phyloP scores from a whole-genome alignment of 345 rosid species.

The Microcos paniculata region DNA sequence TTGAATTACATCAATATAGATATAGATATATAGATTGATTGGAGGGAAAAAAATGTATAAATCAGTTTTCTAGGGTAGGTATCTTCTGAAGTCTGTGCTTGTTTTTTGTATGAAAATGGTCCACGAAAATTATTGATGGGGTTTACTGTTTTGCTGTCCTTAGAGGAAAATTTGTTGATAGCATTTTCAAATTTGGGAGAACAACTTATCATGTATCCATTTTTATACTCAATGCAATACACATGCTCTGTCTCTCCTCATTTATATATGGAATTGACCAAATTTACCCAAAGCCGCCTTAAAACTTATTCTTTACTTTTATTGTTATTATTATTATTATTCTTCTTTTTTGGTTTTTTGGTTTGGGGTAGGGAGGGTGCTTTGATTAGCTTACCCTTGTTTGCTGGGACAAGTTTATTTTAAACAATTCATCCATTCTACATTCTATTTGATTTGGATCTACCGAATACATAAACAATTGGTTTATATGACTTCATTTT shows the following conservation, averaged over 20 bases:
- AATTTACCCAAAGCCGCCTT: background rate
- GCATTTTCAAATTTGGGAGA: background rate
- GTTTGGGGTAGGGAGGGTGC: no score
- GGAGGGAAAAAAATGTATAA: background rate
- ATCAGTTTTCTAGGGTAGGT: constrained; percentile 8
- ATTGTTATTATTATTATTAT: no score
- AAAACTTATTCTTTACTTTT: background rate
- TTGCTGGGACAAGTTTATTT: no score
- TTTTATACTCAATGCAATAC: constrained; percentile 9
- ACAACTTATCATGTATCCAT: constrained; percentile 21
- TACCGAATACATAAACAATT: no score
- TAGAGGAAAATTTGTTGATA: background rate
- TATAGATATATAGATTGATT: background rate
- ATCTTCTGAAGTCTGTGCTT: constrained; percentile 7
- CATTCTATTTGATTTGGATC: constrained; percentile 17
- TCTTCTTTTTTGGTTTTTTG: no score
- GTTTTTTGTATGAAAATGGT: constrained; percentile 13
- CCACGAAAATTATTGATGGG: constrained; percentile 16
- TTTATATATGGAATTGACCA: constrained; percentile 14
- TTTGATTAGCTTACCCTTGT: no score
- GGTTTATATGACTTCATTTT: background rate
- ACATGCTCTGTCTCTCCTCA: constrained; percentile 30
- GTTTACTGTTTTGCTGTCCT: constrained; percentile 13
- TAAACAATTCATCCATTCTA: background rate
- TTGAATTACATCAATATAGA: background rate